These are phyloP conservation scores for Fusarium humuli DNA, from an alignment of 2,329 filamentous ascomycete species.

Conservation along the genomic window DNA sequence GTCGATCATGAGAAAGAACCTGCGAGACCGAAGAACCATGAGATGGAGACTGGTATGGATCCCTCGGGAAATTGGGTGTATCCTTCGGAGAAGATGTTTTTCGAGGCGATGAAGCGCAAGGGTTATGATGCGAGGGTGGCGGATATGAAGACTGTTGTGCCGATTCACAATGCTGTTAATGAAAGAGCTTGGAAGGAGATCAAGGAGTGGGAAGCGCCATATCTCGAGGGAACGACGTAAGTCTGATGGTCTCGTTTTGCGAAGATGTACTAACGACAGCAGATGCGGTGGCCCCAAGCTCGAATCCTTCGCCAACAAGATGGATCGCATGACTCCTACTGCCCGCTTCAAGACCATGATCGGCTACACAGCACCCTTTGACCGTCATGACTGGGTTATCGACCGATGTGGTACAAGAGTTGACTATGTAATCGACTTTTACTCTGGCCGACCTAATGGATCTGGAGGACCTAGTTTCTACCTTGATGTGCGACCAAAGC, in stretches of 20 bases:
- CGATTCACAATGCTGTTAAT: constrained; percentile 98
- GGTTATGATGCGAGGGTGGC: constrained; percentile 75
- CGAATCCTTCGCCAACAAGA: constrained; percentile 83
- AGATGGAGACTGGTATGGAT: constrained; percentile 80
- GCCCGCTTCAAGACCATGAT: constrained; percentile 85
- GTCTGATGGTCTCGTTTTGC: constrained; percentile 26
- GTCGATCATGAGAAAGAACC: constrained; percentile 52
- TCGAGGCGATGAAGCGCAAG: constrained; percentile 95
- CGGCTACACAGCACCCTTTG: constrained; percentile 93
- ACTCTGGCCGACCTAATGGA: constrained; percentile 72
- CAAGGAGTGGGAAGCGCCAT: constrained; percentile 84
- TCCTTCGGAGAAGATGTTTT: constrained; percentile 97
- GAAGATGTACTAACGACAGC: constrained; percentile 7
- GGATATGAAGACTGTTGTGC: constrained; percentile 93
- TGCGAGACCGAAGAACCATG: constrained; percentile 71
- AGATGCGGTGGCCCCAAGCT: constrained; percentile 81
- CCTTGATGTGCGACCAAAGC: constrained; percentile 74
- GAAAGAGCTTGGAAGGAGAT: constrained; percentile 97
- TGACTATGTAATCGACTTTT: constrained; percentile 99
- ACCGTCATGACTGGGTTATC: constrained; percentile 97
- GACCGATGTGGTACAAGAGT: constrained; percentile 87
- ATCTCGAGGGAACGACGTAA: constrained; percentile 67
- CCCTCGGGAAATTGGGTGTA: constrained; percentile 94
- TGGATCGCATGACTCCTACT: constrained; percentile 77
- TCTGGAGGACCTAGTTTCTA: constrained; percentile 68